Evolutionary conservation across 2,329 filamentous ascomycete genomes (phyloP), one percentile per base, ranked within the genome.

Genomic region (Neopestalotiopsis sp.): DNA sequence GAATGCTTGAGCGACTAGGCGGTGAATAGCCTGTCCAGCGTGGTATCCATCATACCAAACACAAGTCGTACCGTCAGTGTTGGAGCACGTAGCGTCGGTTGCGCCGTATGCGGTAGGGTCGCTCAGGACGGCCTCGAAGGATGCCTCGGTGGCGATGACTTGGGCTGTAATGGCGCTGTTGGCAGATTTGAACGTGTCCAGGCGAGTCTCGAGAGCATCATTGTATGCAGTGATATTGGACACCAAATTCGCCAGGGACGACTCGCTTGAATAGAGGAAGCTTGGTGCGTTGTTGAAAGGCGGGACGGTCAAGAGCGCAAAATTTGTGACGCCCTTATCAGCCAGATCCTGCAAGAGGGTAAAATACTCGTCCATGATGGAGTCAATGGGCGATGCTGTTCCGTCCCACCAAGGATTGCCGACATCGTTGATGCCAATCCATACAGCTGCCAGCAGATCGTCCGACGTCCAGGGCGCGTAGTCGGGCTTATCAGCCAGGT

Each of bases 401-500:
- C 77, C 72, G 63, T 75, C 75, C 58, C 77, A 79, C 66, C 79
- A 77, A 34, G 80, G 74, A 66, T 77, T 77, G 9, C 69, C 72
- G 6, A 75, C 70, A 6, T 79, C 75, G 20, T 73, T 70, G 53
- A 81, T 79, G 64, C 79, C 79, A 34, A 67, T 69, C 61, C 76
- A 78, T 0, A 81, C 77, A 30, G 70, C 69, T 4, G 75, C 79
- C 6, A 72, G 57, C 5, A 67, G 67, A 61, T 75, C 61, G 2
- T 70, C 65, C 4, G 78, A 68, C 1, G 69, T 70, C 4, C 67
- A 72, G 57, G 71, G 13, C 58, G 72, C 59, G 61, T 68, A 61
- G 57, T 38, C 28, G 62, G 66, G 24, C 70, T 70, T n/a, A 30
- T 13, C 5, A 28, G 66, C 49, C 14, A 74, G 69, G 62, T 72